Percentiles rank a stretch among this genome's conserved stretches.
Conservation (phyloP, 768 basidiomycete genomes). For the Trametes cubensis region DNA sequence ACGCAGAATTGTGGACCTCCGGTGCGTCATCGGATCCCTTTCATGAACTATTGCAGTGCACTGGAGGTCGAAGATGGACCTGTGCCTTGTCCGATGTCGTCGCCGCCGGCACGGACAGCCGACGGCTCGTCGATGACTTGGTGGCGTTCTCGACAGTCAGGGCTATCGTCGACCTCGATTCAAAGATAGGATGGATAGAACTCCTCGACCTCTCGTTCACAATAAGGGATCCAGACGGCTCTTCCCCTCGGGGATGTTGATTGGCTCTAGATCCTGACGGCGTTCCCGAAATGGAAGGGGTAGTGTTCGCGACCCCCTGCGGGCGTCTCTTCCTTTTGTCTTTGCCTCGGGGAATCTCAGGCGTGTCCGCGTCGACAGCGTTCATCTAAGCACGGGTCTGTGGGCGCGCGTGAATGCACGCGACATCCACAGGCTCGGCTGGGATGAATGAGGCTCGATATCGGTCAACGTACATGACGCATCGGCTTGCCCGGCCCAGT, state of each 20-base stretch:
- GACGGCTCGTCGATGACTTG: background rate
- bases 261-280: background rate
- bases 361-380: slow-evolving; percentile 12
- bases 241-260: background rate
- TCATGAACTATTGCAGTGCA: no score
- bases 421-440: background rate
- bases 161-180: background rate
- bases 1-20: no score
- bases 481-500: background rate
- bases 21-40: no score
- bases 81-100: no score
- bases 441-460: slow-evolving; percentile 11
- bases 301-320: slow-evolving; percentile 14
- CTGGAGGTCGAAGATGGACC: no score
- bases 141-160: background rate
- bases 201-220: slow-evolving; percentile 7
- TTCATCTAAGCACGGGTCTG: slow-evolving; percentile 3
- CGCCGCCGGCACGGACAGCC: background rate
- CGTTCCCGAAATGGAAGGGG: slow-evolving; percentile 14
- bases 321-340: slow-evolving; percentile 22
- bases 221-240: slow-evolving; percentile 13
- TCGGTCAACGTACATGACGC: slow-evolving; percentile 1
- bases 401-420: background rate
- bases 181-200: background rate
- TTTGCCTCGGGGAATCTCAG: slow-evolving; percentile 14